A percentile compares a stretch with the other conserved stretches of the same genome.
Conservation (phyloP, 345 rosid species). For the Pseudoturritis turrita region DNA sequence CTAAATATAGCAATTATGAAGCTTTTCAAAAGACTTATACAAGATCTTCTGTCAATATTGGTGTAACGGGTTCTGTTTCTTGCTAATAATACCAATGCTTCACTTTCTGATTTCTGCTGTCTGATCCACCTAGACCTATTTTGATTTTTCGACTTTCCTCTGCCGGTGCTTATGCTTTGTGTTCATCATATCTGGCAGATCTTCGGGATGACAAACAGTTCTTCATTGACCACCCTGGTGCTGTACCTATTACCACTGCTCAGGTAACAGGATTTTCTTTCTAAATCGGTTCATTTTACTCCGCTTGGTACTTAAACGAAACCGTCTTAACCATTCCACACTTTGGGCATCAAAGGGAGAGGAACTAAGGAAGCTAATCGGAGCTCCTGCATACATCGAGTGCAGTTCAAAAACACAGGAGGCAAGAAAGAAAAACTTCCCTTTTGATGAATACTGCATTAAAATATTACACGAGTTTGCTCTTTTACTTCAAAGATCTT, state of each 20-base stretch:
- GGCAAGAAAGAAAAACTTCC: conserved; percentile 33
- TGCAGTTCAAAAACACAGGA: conserved; percentile 96
- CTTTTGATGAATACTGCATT: neutral
- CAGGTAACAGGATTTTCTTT: conserved; percentile 44
- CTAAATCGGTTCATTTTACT: neutral
- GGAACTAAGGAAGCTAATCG: conserved; percentile 78
- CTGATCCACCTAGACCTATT: neutral
- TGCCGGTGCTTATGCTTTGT: conserved; percentile 13
- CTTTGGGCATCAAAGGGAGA: conserved; percentile 59
- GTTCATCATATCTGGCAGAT: conserved; percentile 46
- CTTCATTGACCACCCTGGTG: conserved; percentile 88
- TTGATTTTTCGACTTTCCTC: neutral
- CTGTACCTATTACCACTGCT: conserved; percentile 77
- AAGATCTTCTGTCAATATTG: neutral
- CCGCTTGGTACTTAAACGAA: neutral
- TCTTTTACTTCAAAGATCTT: neutral
- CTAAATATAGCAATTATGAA: neutral
- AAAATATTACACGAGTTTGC: neutral
- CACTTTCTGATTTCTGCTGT: neutral
- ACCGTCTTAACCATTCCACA: conserved; percentile 4
- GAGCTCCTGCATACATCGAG: conserved; percentile 81
- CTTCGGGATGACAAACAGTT: conserved; percentile 93
- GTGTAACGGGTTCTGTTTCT: neutral
- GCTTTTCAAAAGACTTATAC: neutral
- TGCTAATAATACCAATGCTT: neutral